These are phyloP conservation scores for Triangularia verruculosa DNA, from an alignment of 2,329 filamentous ascomycete genomes.

Conservation along the genomic window DNA sequence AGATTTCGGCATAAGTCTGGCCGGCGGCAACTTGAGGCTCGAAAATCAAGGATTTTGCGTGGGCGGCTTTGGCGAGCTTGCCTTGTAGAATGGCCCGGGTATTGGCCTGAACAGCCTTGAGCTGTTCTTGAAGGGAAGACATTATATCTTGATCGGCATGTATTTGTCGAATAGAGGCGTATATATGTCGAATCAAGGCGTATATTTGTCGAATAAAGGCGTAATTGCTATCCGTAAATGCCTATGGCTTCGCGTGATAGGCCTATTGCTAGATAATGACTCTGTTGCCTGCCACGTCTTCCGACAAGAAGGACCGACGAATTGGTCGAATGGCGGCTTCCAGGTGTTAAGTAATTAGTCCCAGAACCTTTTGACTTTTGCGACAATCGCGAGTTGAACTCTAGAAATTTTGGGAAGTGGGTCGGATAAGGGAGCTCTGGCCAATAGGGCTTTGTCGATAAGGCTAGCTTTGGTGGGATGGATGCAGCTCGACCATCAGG, in stretches of 20 bases:
- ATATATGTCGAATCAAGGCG: neutral
- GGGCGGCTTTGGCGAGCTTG: slow-evolving; percentile 86
- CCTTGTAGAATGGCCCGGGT: slow-evolving; percentile 89
- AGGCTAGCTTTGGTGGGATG: slow-evolving; percentile 20
- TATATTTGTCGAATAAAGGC: slow-evolving; percentile 1
- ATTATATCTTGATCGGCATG: slow-evolving; percentile 16
- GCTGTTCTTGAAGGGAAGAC: slow-evolving; percentile 82
- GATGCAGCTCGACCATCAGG: slow-evolving; percentile 2
- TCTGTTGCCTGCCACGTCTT: neutral
- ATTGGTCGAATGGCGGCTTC: neutral
- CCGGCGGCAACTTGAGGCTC: slow-evolving; percentile 78
- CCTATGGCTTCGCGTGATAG: neutral
- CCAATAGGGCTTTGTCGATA: slow-evolving; percentile 21
- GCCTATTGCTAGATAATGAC: neutral
- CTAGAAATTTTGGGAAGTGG: slow-evolving; percentile 23
- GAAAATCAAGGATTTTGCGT: slow-evolving; percentile 94
- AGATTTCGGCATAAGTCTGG: slow-evolving; percentile 89
- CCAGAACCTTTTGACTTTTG: neutral
- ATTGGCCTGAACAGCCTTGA: slow-evolving; percentile 86
- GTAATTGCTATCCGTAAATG: neutral
- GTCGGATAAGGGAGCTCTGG: slow-evolving; percentile 15
- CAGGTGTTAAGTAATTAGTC: neutral
- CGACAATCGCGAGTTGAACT: slow-evolving; percentile 2
- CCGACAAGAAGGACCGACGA: neutral
- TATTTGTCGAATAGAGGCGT: neutral